A percentile compares a stretch with the other conserved stretches of the same genome.
Conservation (phyloP, 2,329 filamentous ascomycete species). For the Ophiostoma pallidulum region DNA sequence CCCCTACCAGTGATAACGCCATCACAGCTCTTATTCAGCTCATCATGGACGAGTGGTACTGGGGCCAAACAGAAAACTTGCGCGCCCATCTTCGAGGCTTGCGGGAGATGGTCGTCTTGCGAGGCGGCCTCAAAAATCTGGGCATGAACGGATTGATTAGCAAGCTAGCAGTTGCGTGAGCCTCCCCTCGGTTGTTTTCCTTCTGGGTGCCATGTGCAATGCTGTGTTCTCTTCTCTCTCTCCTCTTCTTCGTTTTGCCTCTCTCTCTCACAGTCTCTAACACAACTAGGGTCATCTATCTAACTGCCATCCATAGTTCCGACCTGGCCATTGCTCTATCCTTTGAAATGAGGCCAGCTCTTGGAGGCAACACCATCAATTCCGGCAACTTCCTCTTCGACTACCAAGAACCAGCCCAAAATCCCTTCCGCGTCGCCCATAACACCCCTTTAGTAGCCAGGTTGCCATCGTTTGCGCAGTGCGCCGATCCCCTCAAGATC, state of each 20-base stretch:
- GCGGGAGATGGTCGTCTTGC: constrained; percentile 36
- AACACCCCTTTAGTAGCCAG: constrained; percentile 39
- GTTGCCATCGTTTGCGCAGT: constrained; percentile 33
- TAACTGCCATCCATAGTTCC: constrained; percentile 25
- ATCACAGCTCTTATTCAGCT: constrained; percentile 41
- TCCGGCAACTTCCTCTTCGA: constrained; percentile 27
- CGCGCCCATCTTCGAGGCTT: constrained; percentile 38
- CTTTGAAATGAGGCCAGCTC: constrained; percentile 34
- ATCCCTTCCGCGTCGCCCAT: constrained; percentile 34
- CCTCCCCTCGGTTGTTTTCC: background rate
- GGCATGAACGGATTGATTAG: constrained; percentile 38
- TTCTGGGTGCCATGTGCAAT: too few species aligned
- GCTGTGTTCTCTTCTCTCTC: background rate
- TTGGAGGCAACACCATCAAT: too few species aligned
- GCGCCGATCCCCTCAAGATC: constrained; percentile 32
- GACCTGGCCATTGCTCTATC: constrained; percentile 40
- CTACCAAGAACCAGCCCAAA: constrained; percentile 29
- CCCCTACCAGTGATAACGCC: constrained; percentile 33
- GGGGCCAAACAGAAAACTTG: constrained; percentile 37
- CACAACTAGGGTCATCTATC: constrained; percentile 8
- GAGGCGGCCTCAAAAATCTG: constrained; percentile 36
- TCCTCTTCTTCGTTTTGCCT: background rate
- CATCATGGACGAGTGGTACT: constrained; percentile 45
- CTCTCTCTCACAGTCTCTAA: background rate
- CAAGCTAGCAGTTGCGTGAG: constrained; percentile 41